phyloP scores from a whole-genome alignment of 148 eudicot genomes.

The Fagopyrum tataricum region DNA sequence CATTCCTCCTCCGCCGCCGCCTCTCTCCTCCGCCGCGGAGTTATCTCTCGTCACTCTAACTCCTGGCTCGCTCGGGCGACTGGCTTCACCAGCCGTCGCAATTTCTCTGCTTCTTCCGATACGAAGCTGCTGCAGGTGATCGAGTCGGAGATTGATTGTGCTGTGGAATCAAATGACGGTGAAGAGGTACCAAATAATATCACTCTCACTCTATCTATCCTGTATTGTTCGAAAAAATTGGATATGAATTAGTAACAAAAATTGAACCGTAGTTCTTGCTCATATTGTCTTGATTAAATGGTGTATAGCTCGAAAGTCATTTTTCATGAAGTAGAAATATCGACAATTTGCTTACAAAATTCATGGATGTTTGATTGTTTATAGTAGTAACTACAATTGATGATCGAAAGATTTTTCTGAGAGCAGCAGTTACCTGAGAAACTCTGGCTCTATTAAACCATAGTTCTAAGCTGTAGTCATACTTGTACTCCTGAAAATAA shows the following conservation, averaged over 20 bases:
- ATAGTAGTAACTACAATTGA: too few species aligned
- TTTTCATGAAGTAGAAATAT: too few species aligned
- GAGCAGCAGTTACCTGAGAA: too few species aligned
- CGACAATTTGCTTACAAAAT: too few species aligned
- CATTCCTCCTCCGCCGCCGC: slow-evolving; percentile 28
- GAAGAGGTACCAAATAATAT: slow-evolving; percentile 22
- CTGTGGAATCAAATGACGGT: slow-evolving; percentile 34
- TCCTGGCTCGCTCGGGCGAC: slow-evolving; percentile 17
- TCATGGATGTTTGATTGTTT: too few species aligned
- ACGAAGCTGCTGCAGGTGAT: slow-evolving; percentile 40
- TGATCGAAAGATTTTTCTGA: too few species aligned
- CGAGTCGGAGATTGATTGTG: slow-evolving; percentile 46
- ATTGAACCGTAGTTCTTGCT: not conserved
- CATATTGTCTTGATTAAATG: too few species aligned
- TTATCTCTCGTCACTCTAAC: slow-evolving; percentile 16
- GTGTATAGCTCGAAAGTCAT: too few species aligned
- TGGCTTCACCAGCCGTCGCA: slow-evolving; percentile 19
- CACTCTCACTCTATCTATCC: not conserved
- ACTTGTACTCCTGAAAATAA: not conserved
- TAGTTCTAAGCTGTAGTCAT: too few species aligned
- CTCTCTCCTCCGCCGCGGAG: slow-evolving; percentile 25
- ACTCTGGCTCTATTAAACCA: too few species aligned
- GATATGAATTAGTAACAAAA: not conserved
- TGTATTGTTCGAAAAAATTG: not conserved
- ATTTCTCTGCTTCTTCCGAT: slow-evolving; percentile 26